These are phyloP conservation scores for Trifolium pratense DNA, from an alignment of 306 rosid genomes.

Conservation along the genomic window DNA sequence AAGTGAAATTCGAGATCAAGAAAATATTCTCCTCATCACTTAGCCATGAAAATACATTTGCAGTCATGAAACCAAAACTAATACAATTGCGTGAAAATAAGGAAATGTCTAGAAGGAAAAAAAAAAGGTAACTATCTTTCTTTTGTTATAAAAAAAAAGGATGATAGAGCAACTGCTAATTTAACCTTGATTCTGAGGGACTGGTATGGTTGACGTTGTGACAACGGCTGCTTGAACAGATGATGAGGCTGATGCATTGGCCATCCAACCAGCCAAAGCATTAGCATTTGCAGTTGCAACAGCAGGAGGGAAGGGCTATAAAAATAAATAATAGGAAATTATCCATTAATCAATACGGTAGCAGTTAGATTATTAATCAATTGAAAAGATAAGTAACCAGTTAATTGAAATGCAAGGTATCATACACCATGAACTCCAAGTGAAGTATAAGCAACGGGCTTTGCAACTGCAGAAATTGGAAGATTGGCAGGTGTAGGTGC, in stretches of 20 bases:
- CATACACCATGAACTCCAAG: constrained; percentile 81
- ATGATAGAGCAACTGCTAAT: background rate
- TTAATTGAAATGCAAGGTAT: constrained; percentile 50
- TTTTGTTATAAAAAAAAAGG: background rate
- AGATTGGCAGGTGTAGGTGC: constrained; percentile 71
- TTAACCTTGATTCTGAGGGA: constrained; percentile 85
- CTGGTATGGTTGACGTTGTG: constrained; percentile 74
- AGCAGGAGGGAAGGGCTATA: constrained; percentile 73
- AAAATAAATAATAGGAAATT: constrained; percentile 29
- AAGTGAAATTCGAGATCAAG: constrained; percentile 28
- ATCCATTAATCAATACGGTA: constrained; percentile 28
- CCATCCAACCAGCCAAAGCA: constrained; percentile 95
- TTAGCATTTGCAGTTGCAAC: constrained; percentile 70
- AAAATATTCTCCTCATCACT: constrained; percentile 2
- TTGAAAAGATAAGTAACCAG: constrained; percentile 17
- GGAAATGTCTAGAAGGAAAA: background rate
- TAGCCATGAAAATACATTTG: constrained; percentile 28
- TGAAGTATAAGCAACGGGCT: constrained; percentile 67
- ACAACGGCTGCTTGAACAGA: constrained; percentile 92
- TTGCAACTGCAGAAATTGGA: constrained; percentile 74
- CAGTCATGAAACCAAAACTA: constrained; percentile 11
- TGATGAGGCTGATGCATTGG: constrained; percentile 83
- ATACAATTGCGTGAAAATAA: background rate
- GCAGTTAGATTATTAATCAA: constrained; percentile 6
- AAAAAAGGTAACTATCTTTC: background rate